These are phyloP conservation scores for Wickerhamiella occidentalis DNA, from an alignment of 805 yeast species.

Conservation along the genomic window DNA sequence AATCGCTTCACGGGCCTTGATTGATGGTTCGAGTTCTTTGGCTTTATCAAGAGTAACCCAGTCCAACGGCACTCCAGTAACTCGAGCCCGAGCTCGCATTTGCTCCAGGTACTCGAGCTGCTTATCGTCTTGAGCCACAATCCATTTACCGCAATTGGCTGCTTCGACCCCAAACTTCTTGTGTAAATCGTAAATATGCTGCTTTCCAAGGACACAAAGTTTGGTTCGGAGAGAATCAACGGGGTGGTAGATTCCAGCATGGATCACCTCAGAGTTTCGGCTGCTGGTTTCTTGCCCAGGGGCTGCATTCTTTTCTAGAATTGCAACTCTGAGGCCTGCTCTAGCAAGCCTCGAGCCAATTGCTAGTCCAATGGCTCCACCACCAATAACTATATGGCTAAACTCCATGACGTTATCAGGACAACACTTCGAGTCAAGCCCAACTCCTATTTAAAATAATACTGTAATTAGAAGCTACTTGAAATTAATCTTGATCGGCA, in stretches of 20 bases:
- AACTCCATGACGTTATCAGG: slow-evolving; percentile 13
- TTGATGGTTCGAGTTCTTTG: slow-evolving; percentile 47
- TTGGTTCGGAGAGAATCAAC: slow-evolving; percentile 49
- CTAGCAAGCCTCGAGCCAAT: slow-evolving; percentile 55
- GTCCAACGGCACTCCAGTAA: slow-evolving; percentile 47
- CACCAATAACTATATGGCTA: slow-evolving; percentile 61
- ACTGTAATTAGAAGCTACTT: too few relatives aligned
- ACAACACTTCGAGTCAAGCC: too few relatives aligned
- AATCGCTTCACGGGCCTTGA: slow-evolving; percentile 48
- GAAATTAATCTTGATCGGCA: slow-evolving; percentile 46
- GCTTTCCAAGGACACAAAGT: slow-evolving; percentile 66
- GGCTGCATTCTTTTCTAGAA: slow-evolving; percentile 55
- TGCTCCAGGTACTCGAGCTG: slow-evolving; percentile 49
- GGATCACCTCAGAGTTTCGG: slow-evolving; percentile 87
- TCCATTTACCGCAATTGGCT: slow-evolving; percentile 63
- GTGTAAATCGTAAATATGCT: slow-evolving; percentile 43
- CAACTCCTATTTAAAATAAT: too few relatives aligned
- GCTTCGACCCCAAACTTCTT: slow-evolving; percentile 38
- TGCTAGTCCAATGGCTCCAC: slow-evolving; percentile 76
- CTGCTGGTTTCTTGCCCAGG: slow-evolving; percentile 75
- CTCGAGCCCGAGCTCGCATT: slow-evolving; percentile 38
- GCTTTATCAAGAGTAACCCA: slow-evolving; percentile 40
- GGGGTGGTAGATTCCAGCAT: slow-evolving; percentile 82
- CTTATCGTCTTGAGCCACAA: slow-evolving; percentile 64
- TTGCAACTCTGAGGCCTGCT: slow-evolving; percentile 40